Percentiles rank a stretch among this genome's conserved stretches.
phyloP scores from a whole-genome alignment of 129 eudicot species.

The Artemisia argyi region DNA sequence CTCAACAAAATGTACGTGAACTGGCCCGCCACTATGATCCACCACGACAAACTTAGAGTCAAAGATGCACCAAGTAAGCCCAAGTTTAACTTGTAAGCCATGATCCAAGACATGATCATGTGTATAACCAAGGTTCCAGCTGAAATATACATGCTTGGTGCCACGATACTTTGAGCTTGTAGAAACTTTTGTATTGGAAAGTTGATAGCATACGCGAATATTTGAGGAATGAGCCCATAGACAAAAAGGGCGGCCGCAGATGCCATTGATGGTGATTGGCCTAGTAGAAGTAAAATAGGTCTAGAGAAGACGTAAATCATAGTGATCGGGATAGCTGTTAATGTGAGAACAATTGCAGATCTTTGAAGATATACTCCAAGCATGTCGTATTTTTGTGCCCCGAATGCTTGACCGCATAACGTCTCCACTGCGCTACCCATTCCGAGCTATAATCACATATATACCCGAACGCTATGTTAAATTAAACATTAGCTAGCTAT shows the following conservation, averaged over 20 bases:
- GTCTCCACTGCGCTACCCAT: constrained; percentile 94
- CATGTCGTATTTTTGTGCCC: constrained; percentile 66
- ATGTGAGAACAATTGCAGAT: constrained; percentile 57
- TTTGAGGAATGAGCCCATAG: constrained; percentile 81
- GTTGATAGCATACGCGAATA: constrained; percentile 73
- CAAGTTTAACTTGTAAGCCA: constrained; percentile 55
- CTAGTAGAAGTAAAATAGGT: constrained; percentile 46
- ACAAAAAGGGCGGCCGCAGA: constrained; percentile 60
- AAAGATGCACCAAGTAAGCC: constrained; percentile 72
- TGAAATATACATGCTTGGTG: constrained; percentile 68
- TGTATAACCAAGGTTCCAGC: constrained; percentile 57
- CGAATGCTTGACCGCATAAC: constrained; percentile 81
- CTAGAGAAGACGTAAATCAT: constrained; percentile 51
- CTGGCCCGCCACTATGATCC: constrained; percentile 70
- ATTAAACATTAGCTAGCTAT: background rate
- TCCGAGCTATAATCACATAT: constrained; percentile 53
- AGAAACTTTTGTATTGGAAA: constrained; percentile 81
- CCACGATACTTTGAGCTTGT: constrained; percentile 75
- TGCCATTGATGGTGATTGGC: constrained; percentile 56
- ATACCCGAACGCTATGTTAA: background rate
- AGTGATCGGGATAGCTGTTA: constrained; percentile 56
- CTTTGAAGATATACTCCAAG: constrained; percentile 82
- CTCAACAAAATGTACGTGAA: constrained; percentile 52
- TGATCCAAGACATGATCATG: constrained; percentile 50
- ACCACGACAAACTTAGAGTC: constrained; percentile 76